Percentiles rank a stretch among this genome's conserved stretches.
phyloP scores from a whole-genome alignment of 1,284 basidiomycete genomes.

The Amylostereum chailletii region DNA sequence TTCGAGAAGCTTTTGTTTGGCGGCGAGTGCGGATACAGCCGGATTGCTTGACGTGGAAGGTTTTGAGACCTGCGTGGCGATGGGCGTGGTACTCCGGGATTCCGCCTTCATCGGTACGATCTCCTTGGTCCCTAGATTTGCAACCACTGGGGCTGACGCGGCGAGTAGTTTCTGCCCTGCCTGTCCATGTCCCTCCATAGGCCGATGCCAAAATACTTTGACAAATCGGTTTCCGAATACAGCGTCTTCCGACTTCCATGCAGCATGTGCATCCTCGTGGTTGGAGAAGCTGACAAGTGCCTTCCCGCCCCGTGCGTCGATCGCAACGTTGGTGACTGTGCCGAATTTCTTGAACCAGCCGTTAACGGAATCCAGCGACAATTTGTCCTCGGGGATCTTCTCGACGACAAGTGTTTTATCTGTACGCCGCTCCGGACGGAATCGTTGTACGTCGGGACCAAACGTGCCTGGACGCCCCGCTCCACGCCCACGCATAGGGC shows the following conservation, averaged over 20 bases:
- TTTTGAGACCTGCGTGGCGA: slow-evolving; percentile 22
- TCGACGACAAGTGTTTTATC: slow-evolving; percentile 89
- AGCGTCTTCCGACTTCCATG: slow-evolving; percentile 90
- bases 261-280: slow-evolving; percentile 81
- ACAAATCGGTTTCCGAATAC: slow-evolving; percentile 93
- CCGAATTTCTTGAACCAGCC: slow-evolving; percentile 92
- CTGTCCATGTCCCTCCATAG: slow-evolving; percentile 80
- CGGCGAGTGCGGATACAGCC: slow-evolving; percentile 45
- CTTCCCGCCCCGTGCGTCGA: slow-evolving; percentile 67
- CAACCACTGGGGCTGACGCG: slow-evolving; percentile 65
- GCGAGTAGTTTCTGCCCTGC: slow-evolving; percentile 69
- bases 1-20: slow-evolving; percentile 72
- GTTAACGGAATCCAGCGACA: slow-evolving; percentile 74
- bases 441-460: slow-evolving; percentile 52
- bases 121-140: slow-evolving; percentile 38
- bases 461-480: slow-evolving; percentile 40
- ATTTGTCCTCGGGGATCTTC: slow-evolving; percentile 83
- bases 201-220: slow-evolving; percentile 90
- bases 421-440: slow-evolving; percentile 56
- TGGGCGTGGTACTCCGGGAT: slow-evolving; percentile 6
- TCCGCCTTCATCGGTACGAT: background rate
- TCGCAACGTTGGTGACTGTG: slow-evolving; percentile 86
- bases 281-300: slow-evolving; percentile 84
- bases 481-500: slow-evolving; percentile 28
- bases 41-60: slow-evolving; percentile 22